Evolutionary conservation across 1,139 yeast genomes (phyloP), one percentile per base, ranked within the genome.

Genomic region (Protomyces macrosporus): DNA sequence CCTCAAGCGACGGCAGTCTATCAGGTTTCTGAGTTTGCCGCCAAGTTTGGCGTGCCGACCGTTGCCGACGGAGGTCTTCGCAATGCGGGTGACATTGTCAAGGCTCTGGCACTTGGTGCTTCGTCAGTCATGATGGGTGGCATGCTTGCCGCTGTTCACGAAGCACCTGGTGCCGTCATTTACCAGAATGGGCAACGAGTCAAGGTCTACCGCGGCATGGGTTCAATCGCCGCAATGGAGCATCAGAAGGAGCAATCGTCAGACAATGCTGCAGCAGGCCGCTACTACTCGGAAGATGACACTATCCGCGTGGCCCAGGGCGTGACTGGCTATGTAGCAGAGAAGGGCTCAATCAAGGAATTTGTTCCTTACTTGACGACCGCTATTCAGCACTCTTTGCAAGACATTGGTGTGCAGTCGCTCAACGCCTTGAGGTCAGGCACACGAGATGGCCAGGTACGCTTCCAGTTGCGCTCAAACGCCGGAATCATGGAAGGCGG

Each of bases 71-170:
- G 99, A 82, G 99, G 99, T 84, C 85, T 93, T 73, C 93, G 91
- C 78, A 95, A 93, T 83, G 90, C 95, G 79, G 99, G 99, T 71
- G 98, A 93, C 81, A 89, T 95, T 75, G 87, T 95, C 72, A 93
- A 93, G 81, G 98, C 98, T 65, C 79, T 93, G 72, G 95, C 98
- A 68, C 82, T 93, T 68, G 99, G 99, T 77, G 97, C 99, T 45
- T 90, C 98, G 23, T 82, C 88, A 78, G 97, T 91, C 70, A 93
- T 93, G 99, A 95, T 93, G 98, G 99, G 99, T 75, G 96, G 98
- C 79, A 86, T 93, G 82, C 83, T 93, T 73, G 99, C 99, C 68
- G 99, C 98, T 80, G 93, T 98, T 67, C 79, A 95, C 67, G 99
- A 93, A 81, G 88, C 98, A 68, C 99, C 99, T 72, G 99, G 99